Percentiles rank a stretch among this genome's conserved stretches.
Conservation (phyloP, 2,329 filamentous ascomycete genomes). For the Bisporella sp. region DNA sequence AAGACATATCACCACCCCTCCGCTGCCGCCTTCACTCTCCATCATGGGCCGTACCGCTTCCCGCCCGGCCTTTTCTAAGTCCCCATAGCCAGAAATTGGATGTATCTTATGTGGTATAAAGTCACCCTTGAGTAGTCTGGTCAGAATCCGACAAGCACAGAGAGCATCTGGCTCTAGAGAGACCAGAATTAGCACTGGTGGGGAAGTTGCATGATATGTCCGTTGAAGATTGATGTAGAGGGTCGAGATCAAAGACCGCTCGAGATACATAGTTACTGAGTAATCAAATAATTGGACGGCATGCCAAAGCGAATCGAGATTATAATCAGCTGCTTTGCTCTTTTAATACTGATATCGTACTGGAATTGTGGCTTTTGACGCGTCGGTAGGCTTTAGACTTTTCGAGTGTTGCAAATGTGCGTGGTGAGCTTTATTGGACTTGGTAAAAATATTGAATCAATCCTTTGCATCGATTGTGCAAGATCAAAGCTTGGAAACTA, state of each 20-base stretch:
- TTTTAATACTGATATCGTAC: no score
- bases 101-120: conserved; percentile 98
- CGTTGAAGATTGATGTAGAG: conserved; percentile 85
- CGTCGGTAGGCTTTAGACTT: no score
- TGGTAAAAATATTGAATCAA: no score
- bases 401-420: no score
- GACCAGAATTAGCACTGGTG: conserved; percentile 85
- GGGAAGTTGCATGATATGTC: conserved; percentile 81
- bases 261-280: conserved; percentile 73
- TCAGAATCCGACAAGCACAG: conserved; percentile 91
- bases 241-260: conserved; percentile 79
- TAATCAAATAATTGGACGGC: no score
- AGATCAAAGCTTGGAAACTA: no score
- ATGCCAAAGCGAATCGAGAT: no score
- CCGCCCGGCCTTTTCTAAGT: conserved; percentile 72
- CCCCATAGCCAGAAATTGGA: conserved; percentile 85
- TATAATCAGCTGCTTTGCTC: no score
- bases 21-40: conserved; percentile 72
- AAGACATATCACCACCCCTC: conserved; percentile 85
- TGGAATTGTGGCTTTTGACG: no score
- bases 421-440: no score
- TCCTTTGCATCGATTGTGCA: no score
- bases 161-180: conserved; percentile 93
- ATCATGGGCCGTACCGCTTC: conserved; percentile 82
- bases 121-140: conserved; percentile 88